Evolutionary conservation across 495 filamentous ascomycete species (phyloP), one percentile per base, ranked within the genome.

Genomic region (Podospora pseudocomata): DNA sequence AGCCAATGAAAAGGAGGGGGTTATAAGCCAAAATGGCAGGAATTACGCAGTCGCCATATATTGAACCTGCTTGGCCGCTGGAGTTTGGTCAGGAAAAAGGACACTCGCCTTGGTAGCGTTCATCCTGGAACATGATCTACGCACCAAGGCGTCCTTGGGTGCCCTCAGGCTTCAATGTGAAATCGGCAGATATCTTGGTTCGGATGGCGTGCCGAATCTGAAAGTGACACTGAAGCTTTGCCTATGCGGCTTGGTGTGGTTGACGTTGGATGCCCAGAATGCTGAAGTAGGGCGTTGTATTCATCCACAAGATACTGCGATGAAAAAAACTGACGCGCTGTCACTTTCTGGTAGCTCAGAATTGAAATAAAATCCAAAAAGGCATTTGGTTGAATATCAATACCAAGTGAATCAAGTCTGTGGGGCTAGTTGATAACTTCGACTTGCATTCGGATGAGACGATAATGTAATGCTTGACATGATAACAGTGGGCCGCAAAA

Each of bases 151-250:
- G 9, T 13, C 20, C 59, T 61, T 34, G 59, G 59, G 59, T 61
- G 16, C 27, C 59, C 59, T 61, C 15, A 16, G 39, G 39, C 39
- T 49, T 49, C 59, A 61, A 28, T 30, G 30, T 30, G 27, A 30
- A 26, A 32, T 61, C 59, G 59, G 59, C 59, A 61, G 59, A 61
- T 27, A 28, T 61, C 27, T 61, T 49, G 59, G 59, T 61, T 61
- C 59, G 59, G 59, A 28, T 61, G 59, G 30, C 30, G 59, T 61
- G 59, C 59, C 59, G 59, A 61, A 61, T 61, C 27, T 60, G 16
- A 30, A 61, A 30, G 27, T 32, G 59, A 61, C 59, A 30, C 59
- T 18, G 30, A 28, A 61, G 18, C 59, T 20, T 61, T 26, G 59
- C 26, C 15, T 49, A 61, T 26, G 56, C 19, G 20, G 15, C 19